phyloP scores from a whole-genome alignment of 306 rosid species.

The Vigna angularis region DNA sequence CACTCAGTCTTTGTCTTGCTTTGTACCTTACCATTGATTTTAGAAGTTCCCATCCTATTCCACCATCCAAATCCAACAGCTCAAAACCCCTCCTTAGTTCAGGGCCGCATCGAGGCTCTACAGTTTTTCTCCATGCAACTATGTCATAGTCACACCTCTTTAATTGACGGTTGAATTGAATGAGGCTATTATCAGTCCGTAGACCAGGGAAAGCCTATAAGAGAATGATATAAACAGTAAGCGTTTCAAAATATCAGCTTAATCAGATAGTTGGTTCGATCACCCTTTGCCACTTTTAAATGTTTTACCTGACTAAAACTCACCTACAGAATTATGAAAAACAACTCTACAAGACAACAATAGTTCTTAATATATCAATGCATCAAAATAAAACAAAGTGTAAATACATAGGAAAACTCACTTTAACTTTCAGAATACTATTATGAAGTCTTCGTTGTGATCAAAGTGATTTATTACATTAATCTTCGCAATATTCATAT shows the following conservation, averaged over 20 bases:
- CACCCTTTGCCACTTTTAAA: slow-evolving; percentile 26
- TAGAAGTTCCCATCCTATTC: slow-evolving; percentile 93
- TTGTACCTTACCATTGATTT: slow-evolving; percentile 89
- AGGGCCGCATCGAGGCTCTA: slow-evolving; percentile 71
- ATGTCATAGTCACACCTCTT: slow-evolving; percentile 93
- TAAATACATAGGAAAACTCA: slow-evolving; percentile 2
- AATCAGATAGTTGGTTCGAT: slow-evolving; percentile 22
- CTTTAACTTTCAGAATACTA: slow-evolving; percentile 30
- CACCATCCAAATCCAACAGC: slow-evolving; percentile 89
- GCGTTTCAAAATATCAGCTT: slow-evolving; percentile 37
- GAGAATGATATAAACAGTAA: slow-evolving; percentile 35
- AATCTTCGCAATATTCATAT: slow-evolving; percentile 12
- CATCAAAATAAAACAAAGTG: not conserved
- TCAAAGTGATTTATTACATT: slow-evolving; percentile 20
- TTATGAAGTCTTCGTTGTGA: slow-evolving; percentile 21
- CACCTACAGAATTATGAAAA: slow-evolving; percentile 9
- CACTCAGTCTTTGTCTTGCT: slow-evolving; percentile 89
- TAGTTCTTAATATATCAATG: slow-evolving; percentile 8
- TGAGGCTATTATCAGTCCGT: slow-evolving; percentile 74
- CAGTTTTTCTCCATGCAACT: slow-evolving; percentile 75
- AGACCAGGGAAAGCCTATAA: slow-evolving; percentile 79
- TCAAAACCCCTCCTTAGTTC: slow-evolving; percentile 88
- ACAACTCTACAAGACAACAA: not conserved
- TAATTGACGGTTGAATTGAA: slow-evolving; percentile 91
- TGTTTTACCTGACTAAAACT: not conserved